Evolutionary conservation across 495 filamentous ascomycete species (phyloP), one percentile per base, ranked within the genome.

Genomic region (Bathelium albidoporum): DNA sequence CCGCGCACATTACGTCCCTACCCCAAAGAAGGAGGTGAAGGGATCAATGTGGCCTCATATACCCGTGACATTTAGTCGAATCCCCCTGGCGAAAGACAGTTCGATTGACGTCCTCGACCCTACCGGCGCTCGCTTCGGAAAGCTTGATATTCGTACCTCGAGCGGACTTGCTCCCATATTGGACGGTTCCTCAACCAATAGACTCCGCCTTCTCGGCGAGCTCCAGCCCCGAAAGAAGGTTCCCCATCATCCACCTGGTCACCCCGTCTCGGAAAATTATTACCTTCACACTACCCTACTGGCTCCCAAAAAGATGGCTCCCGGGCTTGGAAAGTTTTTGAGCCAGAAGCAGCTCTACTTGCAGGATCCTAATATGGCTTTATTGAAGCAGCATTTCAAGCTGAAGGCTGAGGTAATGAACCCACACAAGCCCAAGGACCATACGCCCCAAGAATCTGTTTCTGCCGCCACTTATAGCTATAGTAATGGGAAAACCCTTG

Each of bases 231-330:
- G 90, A 62, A 81, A 76, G 34, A 85, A 82, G 59, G 65, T 76
- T 20, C 71, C 72, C 0, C 77, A 75, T 41, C 88, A 95, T 68
- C 69, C 75, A 32, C 76, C 82, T 2, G 83, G 87, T 59, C 76
- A 80, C 0, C 72, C 74, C 4, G 78, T 78, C 28, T 85, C 84
- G 1, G 65, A 71, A 2, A 66, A 76, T 1, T 83, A 87, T 55
- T 76, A 76, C 12, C 76, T 89, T 12, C 84, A 85, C 7, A 75
- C 96, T 60, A 88, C 88, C 69, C 68, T 97, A 1, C 96, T 95
- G 69, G 91, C 90, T 0, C 85, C 87, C n/a, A 78, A 85, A 16
- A 87, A 85, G 65, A 80, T 80, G 61, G 86, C 82, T 22, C 70
- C 72, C 2, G 67, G 76, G 4, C 79, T 96, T 44, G 94, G 89